A percentile compares a stretch with the other conserved stretches of the same genome.
phyloP scores from a whole-genome alignment of 164 flowering plant genomes.

The Vitis amurensis region DNA sequence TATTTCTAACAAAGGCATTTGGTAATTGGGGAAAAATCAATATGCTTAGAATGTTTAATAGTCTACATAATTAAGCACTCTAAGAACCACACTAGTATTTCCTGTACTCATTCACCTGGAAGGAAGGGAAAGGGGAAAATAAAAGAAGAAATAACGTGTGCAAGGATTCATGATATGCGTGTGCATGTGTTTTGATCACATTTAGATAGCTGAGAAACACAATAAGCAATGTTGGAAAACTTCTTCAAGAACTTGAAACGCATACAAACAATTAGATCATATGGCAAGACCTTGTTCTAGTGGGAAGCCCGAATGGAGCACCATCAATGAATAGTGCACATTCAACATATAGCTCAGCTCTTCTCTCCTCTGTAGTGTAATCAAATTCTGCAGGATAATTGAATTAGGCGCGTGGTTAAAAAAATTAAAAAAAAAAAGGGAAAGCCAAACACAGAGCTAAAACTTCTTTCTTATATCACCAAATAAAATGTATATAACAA shows the following conservation, averaged over 20 bases:
- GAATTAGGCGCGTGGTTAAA: not conserved
- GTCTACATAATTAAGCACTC: too few relatives aligned
- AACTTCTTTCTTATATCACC: too few relatives aligned
- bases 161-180: too few relatives aligned
- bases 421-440: too few relatives aligned
- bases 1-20: not conserved
- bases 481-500: too few relatives aligned
- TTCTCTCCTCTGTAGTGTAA: constrained; percentile 53
- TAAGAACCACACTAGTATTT: too few relatives aligned
- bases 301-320: constrained; percentile 88
- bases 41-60: too few relatives aligned
- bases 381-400: constrained; percentile 43
- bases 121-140: not conserved
- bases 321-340: constrained; percentile 87
- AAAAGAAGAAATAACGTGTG: not conserved
- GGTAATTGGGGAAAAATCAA: too few relatives aligned
- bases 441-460: too few relatives aligned
- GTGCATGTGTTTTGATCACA: too few relatives aligned
- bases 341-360: constrained; percentile 81
- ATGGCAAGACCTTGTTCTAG: constrained; percentile 70
- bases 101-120: not conserved
- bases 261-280: not conserved
- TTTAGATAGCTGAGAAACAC: too few relatives aligned
- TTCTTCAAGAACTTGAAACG: not conserved
- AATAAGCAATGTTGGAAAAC: too few relatives aligned